Evolutionary conservation across 1,284 basidiomycete species (phyloP).

Genomic region (Coniophora puteana): DNA sequence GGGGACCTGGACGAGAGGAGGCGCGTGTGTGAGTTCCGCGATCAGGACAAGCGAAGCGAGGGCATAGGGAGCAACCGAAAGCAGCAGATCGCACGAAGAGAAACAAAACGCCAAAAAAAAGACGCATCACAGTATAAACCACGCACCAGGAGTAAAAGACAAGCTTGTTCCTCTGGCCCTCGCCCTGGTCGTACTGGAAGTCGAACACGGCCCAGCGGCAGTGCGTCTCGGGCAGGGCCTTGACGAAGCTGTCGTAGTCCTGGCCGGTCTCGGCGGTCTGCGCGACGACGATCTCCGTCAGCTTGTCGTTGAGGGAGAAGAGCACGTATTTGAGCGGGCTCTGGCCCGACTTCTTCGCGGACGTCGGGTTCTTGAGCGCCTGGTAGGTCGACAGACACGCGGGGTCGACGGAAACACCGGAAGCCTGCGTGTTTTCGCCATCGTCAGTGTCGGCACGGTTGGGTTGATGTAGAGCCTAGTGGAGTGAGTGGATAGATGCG

Average conservation of each 20-base stretch:
- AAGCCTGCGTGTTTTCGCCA: too few relatives aligned
- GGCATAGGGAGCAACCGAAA: constrained; percentile 12
- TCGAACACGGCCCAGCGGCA: constrained; percentile 94
- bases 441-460: too few relatives aligned
- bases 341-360: too few relatives aligned
- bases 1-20: constrained; percentile 65
- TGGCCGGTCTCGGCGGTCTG: constrained; percentile 45
- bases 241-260: constrained; percentile 78
- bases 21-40: constrained; percentile 1
- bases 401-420: constrained; percentile 67
- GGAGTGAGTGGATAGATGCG: too few relatives aligned
- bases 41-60: neutral
- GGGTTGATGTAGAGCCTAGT: too few relatives aligned
- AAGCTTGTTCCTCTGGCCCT: constrained; percentile 87
- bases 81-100: constrained; percentile 8
- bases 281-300: constrained; percentile 75
- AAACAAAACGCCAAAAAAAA: constrained; percentile 1
- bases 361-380: constrained; percentile 80
- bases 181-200: constrained; percentile 82
- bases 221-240: constrained; percentile 70
- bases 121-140: neutral
- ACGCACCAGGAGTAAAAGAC: constrained; percentile 81
- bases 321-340: constrained; percentile 89
- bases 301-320: constrained; percentile 65
- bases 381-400: constrained; percentile 66